Evolutionary conservation across 139 green algal species (phyloP).

Genomic region (Closterium sp.): DNA sequence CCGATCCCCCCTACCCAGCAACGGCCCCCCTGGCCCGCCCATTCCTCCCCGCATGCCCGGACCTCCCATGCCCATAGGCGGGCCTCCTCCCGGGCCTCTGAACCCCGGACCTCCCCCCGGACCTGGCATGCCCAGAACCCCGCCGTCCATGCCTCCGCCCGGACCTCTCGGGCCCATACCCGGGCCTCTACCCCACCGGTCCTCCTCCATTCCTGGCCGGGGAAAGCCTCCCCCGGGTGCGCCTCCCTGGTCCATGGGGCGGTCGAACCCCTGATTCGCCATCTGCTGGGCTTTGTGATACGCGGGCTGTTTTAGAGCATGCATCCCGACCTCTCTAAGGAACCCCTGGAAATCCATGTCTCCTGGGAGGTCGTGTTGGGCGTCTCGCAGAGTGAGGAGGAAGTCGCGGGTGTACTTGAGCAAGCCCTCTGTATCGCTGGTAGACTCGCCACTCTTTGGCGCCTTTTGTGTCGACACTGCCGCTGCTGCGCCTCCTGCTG

Average conservation of each 20-base stretch:
- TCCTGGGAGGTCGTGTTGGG: not conserved
- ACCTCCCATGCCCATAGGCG: not conserved
- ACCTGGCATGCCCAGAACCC: not conserved
- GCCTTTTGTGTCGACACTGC: not conserved
- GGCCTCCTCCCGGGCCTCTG: not conserved
- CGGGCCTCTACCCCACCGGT: not conserved
- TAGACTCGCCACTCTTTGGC: not conserved
- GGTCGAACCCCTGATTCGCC: not conserved
- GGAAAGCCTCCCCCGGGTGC: not conserved
- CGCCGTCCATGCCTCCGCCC: not conserved
- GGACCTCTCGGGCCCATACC: not conserved
- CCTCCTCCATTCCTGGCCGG: not conserved
- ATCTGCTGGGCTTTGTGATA: not conserved
- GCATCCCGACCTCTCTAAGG: not conserved
- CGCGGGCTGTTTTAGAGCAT: not conserved
- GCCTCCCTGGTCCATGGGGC: not conserved
- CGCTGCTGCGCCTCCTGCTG: not conserved
- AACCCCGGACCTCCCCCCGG: not conserved
- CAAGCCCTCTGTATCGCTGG: not conserved
- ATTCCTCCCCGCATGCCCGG: not conserved
- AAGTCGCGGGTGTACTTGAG: slow-evolving; percentile 44
- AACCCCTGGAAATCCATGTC: not conserved
- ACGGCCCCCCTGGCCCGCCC: not conserved
- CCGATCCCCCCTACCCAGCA: not conserved
- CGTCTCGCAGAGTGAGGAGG: slow-evolving; percentile 34